Evolutionary conservation across 2,329 filamentous ascomycete species (phyloP), one percentile per base, ranked within the genome.

Genomic region (Clonostachys rhizophaga): DNA sequence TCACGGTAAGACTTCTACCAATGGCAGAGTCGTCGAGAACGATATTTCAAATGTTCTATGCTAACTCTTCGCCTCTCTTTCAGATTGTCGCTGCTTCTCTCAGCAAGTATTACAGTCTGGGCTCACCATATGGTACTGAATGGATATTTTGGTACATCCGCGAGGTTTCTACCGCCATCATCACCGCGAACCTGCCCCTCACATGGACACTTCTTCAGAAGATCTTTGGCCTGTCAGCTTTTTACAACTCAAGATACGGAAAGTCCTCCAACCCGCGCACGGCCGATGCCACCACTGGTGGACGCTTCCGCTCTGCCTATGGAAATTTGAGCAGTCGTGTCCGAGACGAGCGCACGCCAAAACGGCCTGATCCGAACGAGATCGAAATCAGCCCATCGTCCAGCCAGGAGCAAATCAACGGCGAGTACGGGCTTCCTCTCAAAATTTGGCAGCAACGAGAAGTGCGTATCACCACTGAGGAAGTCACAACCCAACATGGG

Each of bases 71-170:
- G 24, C 12, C 16, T 24, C 30, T 3, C 13, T 9, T 10, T 13
- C 37, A 46, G 44, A 49, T 42, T 33, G 34, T 46, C 9, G 42
- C 43, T 16, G 40, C 44, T 16, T 35, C 42, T 12, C 17, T 24
- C 34, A 64, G 67, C 56, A 71, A 71, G 47, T 68, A 61, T 49
- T 71, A 71, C 54, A 69, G 64, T 43, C 69, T 71, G 48, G 61
- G 52, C 42, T 56, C 68, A 43, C 65, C 67, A 2, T 70, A 62
- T 36, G 66, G 63, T 16, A 55, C 53, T 6, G 56, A 59, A 41
- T 71, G 67, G 68, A 66, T 64, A 0, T 66, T 64, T 47, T 71
- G 69, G 69, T 71, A 71, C 52, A 62, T 70, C 48, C 66, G 69
- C 43, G 69, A 71, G 49, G 68, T 67, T 1, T 69, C 68, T 14